Base-by-base conservation (phyloP, 2,329 filamentous ascomycete genomes). In the Aspergillus pseudoviridinutans region DNA sequence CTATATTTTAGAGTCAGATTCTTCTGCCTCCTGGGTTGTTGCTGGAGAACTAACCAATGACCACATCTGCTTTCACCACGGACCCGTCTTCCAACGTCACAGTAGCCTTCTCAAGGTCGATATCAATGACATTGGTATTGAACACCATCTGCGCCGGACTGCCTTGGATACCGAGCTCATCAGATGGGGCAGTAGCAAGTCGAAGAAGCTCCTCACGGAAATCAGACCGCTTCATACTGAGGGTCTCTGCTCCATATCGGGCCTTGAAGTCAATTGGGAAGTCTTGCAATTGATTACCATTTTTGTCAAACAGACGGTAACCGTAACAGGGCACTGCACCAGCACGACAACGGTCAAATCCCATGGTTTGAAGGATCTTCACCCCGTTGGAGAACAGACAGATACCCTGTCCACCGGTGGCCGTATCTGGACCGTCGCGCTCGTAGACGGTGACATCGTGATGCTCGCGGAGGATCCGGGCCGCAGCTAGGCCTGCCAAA, bases 321-420 rank as follows among this genome's bases (percentile, higher is more conserved):
- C 53, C 53, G 14, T 38, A 20, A 20, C 28, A 50, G 10, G 22
- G 29, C 24, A 55, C 53, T 2, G 6, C 44, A 10, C 46, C 47
- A 8, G 53, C 53, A 27, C 46, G 53, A 20, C 14, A n/a, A 6
- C 46, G 44, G 24, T 55, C 32, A n/a, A 50, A 55, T 12, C 47
- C 53, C 29, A 55, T 50, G 3, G 44, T 25, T 22, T 55, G n/a
- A n/a, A 55, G 53, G 3, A 55, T 50, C 12, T 50, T 50, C 29
- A 55, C n/a, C 7, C 28, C 53, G 29, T 55, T 55, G 2, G 47
- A 44, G 47, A 50, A 55, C 22, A 55, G 17, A 38, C 46, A 24
- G 22, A 55, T 55, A 22, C 53, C 53, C 12, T 55, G 53, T 17
- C 53, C 53, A 14, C 46, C 53, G 32, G 53, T 55, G n/a, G 46